Base-by-base conservation (phyloP, 345 rosid species). In the Acer campestre region DNA sequence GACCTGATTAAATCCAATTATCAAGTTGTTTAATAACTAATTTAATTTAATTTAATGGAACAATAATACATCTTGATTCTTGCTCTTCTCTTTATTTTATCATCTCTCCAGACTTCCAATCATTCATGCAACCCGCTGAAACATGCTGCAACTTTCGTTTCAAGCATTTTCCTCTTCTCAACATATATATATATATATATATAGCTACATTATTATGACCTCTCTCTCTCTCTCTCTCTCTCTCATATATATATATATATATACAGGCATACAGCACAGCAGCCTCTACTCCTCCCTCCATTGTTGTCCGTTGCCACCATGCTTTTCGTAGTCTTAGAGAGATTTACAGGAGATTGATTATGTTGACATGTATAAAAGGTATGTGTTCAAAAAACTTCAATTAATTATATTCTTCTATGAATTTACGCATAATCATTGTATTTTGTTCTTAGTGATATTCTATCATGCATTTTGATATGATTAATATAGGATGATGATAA, bases 291-390 rank as follows among this genome's bases (percentile, higher is more conserved):
- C 16, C 42, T 74, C 16, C 53, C 65, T 61, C 51, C 64, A 70
- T 66, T 68, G 48, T 46, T 2, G 40, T 9, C 71, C 2, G 49
- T 27, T 71, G 16, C 65, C 67, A 25, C 55, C 25, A 49, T 20
- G 68, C 70, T 73, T 35, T 44, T 68, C 65, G 31, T n/a, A 56
- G 44, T 38, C 62, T 48, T 3, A 17, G 23, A 25, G 61, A 51
- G 5, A 51, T 79, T 74, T 49, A 56, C 74, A 29, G 74, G 35
- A 20, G 74, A 9, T 25, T 25, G 74, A 9, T 25, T 25, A 4
- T 35, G 38, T 5, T 35, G 9, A 46, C 53, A 55, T 29, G 7
- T 20, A 48, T 76, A 31, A 14, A 42, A 82, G 85, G 85, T 82
- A 73, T 38, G 80, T 18, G 40, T 53, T 73, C 38, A 25, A 25